phyloP scores from a whole-genome alignment of 306 rosid genomes.

The Mimosa pudica region DNA sequence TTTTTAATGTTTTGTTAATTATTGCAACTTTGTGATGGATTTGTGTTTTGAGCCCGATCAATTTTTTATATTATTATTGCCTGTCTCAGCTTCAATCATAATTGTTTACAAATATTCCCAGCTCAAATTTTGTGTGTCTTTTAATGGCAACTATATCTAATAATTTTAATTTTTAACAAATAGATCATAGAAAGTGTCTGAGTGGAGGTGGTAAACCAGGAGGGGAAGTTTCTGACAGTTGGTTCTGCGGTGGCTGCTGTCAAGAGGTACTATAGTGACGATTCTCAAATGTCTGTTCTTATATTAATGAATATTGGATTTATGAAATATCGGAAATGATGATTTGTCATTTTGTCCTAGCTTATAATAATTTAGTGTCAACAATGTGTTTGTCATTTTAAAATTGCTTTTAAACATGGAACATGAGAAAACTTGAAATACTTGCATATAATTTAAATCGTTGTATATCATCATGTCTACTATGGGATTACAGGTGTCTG shows the following conservation, averaged over 20 bases:
- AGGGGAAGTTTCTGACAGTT: slow-evolving; percentile 55
- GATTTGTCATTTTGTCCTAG: slow-evolving; percentile 31
- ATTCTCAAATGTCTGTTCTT: slow-evolving; percentile 17
- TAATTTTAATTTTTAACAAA: slow-evolving; percentile 36
- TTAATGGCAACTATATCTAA: slow-evolving; percentile 34
- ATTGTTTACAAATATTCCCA: slow-evolving; percentile 10
- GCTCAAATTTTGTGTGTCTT: slow-evolving; percentile 16
- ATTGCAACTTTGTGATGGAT: slow-evolving; percentile 14
- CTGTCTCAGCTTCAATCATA: background rate
- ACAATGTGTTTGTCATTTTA: slow-evolving; percentile 23
- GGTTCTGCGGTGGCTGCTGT: slow-evolving; percentile 78
- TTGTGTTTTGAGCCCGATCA: slow-evolving; percentile 17
- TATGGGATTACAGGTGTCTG: background rate
- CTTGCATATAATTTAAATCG: background rate
- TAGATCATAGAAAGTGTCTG: slow-evolving; percentile 84
- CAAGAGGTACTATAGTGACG: slow-evolving; percentile 66
- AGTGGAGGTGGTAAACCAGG: slow-evolving; percentile 45
- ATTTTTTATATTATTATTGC: background rate
- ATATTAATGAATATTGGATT: slow-evolving; percentile 28
- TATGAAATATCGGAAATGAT: slow-evolving; percentile 31
- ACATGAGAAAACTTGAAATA: background rate
- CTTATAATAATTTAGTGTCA: slow-evolving; percentile 7
- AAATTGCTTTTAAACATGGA: background rate
- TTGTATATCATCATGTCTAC: background rate
- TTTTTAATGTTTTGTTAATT: slow-evolving; percentile 27